Evolutionary conservation across 192 early-diverging fungal genomes (phyloP).

Genomic region (Irineochytrium annulatum): DNA sequence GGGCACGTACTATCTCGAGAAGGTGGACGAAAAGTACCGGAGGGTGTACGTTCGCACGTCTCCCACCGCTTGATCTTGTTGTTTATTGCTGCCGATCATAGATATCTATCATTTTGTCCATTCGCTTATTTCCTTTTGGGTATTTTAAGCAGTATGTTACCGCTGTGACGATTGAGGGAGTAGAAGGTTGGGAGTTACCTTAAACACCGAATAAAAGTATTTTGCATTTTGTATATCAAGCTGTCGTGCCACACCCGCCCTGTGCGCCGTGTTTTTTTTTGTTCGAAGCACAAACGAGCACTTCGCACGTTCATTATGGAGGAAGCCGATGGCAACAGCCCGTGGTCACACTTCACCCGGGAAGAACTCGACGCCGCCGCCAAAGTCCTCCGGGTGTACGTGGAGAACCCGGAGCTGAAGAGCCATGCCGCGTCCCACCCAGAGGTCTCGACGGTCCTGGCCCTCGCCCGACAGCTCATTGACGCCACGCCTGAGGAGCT

Average conservation of each 20-base stretch:
- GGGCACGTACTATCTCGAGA: conserved; percentile 86
- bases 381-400: conserved; percentile 35
- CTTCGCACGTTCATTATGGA: background rate
- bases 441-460: conserved; percentile 23
- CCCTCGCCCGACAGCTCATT: conserved; percentile 19
- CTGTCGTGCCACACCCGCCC: too few species aligned
- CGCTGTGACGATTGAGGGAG: too few species aligned
- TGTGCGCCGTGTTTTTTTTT: background rate
- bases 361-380: conserved; percentile 32
- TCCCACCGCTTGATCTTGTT: too few species aligned
- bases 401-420: conserved; percentile 29
- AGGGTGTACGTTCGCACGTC: conserved; percentile 63
- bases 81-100: too few species aligned
- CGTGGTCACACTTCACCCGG: conserved; percentile 17
- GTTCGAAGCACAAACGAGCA: background rate
- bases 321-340: background rate
- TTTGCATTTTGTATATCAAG: too few species aligned
- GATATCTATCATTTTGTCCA: too few species aligned
- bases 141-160: too few species aligned
- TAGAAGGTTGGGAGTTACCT: too few species aligned
- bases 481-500: conserved; percentile 31
- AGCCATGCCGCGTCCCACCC: conserved; percentile 26
- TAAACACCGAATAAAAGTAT: too few species aligned
- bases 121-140: too few species aligned
- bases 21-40: conserved; percentile 89